A percentile compares a stretch with the other conserved stretches of the same genome.
phyloP scores from a whole-genome alignment of 2,329 filamentous ascomycete genomes.

The Hymenoscyphus occultus region DNA sequence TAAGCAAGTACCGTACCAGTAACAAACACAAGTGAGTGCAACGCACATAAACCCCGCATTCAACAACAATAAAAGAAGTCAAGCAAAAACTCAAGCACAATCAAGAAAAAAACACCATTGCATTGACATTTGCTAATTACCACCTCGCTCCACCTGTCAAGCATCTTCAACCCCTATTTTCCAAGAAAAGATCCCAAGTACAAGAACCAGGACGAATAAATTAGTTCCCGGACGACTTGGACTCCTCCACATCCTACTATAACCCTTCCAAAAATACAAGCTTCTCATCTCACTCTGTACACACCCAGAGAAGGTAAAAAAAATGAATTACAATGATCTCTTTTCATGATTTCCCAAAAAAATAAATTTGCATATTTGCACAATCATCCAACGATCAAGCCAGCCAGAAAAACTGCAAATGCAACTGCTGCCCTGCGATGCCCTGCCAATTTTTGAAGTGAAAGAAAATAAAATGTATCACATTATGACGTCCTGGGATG shows the following conservation, averaged over 20 bases:
- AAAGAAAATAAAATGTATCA: slow-evolving; percentile 10
- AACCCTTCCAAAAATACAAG: not conserved
- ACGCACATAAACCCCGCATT: not conserved
- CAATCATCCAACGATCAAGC: slow-evolving; percentile 18
- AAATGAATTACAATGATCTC: slow-evolving; percentile 6
- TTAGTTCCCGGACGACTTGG: slow-evolving; percentile 7
- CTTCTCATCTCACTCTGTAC: slow-evolving; percentile 14
- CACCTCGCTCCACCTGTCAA: slow-evolving; percentile 8
- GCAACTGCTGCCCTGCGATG: slow-evolving; percentile 30
- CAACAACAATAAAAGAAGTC: not conserved
- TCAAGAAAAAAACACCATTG: not conserved
- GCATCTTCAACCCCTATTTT: slow-evolving; percentile 4
- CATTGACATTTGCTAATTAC: slow-evolving; percentile 8
- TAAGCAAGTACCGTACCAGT: too few relatives aligned
- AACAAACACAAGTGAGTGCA: too few relatives aligned
- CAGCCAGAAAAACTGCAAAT: slow-evolving; percentile 23
- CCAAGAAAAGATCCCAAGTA: slow-evolving; percentile 5
- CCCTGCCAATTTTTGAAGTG: slow-evolving; percentile 12
- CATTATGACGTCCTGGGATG: slow-evolving; percentile 21
- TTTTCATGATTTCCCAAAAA: slow-evolving; percentile 18
- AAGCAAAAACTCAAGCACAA: not conserved
- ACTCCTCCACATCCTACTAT: not conserved
- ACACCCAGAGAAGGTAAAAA: slow-evolving; percentile 1
- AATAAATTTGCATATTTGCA: slow-evolving; percentile 8
- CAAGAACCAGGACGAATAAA: slow-evolving; percentile 9